Conservation (phyloP, 371 early-diverging fungal genomes). For the Apophysomyces trapeziformis region DNA sequence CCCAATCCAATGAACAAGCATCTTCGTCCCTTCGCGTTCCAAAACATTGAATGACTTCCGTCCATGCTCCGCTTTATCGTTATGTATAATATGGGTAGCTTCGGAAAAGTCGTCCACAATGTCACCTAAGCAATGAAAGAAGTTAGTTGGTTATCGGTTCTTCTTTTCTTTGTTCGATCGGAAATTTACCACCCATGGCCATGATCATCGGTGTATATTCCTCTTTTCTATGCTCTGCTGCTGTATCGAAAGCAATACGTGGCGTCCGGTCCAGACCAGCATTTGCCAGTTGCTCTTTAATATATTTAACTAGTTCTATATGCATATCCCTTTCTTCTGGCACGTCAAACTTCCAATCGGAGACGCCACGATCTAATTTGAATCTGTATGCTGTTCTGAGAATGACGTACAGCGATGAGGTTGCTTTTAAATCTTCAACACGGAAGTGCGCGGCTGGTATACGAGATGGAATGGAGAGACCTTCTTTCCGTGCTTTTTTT, state of each 20-base stretch:
- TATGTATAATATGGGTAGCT: conserved; percentile 69
- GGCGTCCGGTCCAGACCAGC: conserved; percentile 44
- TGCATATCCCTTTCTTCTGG: conserved; percentile 40
- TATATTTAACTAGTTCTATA: conserved; percentile 44
- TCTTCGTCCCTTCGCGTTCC: conserved; percentile 48
- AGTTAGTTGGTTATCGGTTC: conserved; percentile 50
- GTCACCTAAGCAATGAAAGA: conserved; percentile 29
- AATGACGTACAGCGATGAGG: conserved; percentile 52
- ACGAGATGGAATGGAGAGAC: conserved; percentile 34
- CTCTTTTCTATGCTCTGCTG: conserved; percentile 43
- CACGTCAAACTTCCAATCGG: conserved; percentile 62
- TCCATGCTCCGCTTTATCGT: conserved; percentile 34
- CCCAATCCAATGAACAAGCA: conserved; percentile 73
- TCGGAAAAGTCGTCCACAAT: conserved; percentile 32
- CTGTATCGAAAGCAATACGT: conserved; percentile 51
- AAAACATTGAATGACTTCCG: conserved; percentile 27
- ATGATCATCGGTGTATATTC: conserved; percentile 10
- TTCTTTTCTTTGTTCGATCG: conserved; percentile 28
- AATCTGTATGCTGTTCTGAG: conserved; percentile 59
- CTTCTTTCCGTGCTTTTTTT: conserved; percentile 21
- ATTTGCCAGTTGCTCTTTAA: conserved; percentile 40
- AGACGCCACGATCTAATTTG: conserved; percentile 47
- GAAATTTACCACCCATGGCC: conserved; percentile 23
- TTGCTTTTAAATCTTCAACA: conserved; percentile 33
- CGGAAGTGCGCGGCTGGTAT: conserved; percentile 61